Conservation (phyloP, 2,329 filamentous ascomycete genomes). For the Phoma sp. region DNA sequence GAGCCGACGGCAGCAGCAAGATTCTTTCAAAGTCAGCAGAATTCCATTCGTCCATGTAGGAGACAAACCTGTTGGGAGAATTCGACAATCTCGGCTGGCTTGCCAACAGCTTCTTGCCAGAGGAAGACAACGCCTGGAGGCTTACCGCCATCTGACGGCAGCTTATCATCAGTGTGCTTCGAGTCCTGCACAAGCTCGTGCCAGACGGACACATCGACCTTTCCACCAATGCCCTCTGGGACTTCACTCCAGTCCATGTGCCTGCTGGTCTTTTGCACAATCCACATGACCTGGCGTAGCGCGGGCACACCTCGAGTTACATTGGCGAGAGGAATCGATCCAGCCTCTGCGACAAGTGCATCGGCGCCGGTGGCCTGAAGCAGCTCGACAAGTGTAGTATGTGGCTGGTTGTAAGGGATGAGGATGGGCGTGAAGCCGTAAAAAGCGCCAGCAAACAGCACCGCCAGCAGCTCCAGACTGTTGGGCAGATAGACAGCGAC, state of each 20-base stretch:
- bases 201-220: conserved; percentile 87
- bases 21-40: conserved; percentile 60
- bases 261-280: conserved; percentile 85
- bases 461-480: conserved; percentile 82
- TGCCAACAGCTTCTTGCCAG: conserved; percentile 62
- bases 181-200: conserved; percentile 80
- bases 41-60: fast-evolving
- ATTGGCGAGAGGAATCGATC: conserved; percentile 79
- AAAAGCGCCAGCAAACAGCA: conserved; percentile 86
- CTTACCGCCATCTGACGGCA: conserved; percentile 66
- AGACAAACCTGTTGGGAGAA: conserved; percentile 71
- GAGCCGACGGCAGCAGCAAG: conserved; percentile 85
- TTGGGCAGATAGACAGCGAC: conserved; percentile 93
- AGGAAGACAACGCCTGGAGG: conserved; percentile 65
- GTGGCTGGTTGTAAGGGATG: conserved; percentile 79
- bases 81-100: conserved; percentile 70
- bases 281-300: conserved; percentile 83
- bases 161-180: conserved; percentile 60
- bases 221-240: conserved; percentile 75
- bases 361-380: conserved; percentile 77
- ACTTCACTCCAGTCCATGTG: conserved; percentile 97
- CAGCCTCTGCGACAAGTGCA: conserved; percentile 81
- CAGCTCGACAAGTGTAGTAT: conserved; percentile 72
- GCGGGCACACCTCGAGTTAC: conserved; percentile 72
- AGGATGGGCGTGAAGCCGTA: conserved; percentile 85